Evolutionary conservation across 805 yeast species (phyloP), one percentile per base, ranked within the genome.

Genomic region (Sporopachydermia lactativora): DNA sequence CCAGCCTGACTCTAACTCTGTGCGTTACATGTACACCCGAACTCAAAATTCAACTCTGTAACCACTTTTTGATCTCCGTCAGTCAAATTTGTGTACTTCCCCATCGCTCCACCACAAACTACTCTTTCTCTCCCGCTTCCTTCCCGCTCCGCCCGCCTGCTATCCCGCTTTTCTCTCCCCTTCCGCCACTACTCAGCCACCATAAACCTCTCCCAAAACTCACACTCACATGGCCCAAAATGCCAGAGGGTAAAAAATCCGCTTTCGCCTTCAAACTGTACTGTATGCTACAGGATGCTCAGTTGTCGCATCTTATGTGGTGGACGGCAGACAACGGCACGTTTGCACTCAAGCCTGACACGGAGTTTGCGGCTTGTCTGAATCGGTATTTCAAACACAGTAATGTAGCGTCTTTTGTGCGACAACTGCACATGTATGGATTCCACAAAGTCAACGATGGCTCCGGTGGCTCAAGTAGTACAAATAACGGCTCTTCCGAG

Each of bases 401-500:
- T 3, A 81, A 81, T 52, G 77, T 80, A 24, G 84, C 88, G 1
- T 73, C 81, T 38, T 81, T 81, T 57, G 82, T 81, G 3, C 70
- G 92, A 34, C 92, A 81, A 51, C 60, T 81, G 41, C 83, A 81
- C 57, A 78, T 81, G 82, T 81, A 81, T 52, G 89, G 89, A 0
- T 81, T 81, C 53, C 88, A 80, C 54, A 81, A 81, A 54, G 81
- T 81, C 4, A 65, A 65, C 45, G 78, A 72, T 43, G 3, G 43
- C 28, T 28, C 41, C 45, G 78, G 72, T 43, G 3, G 43, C 28
- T 28, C 41, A 3, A 38, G 45, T 17, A 43, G 45, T 15, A 41
- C 46, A 1, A 40, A 43, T 35, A 40, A 42, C 17, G 37, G 15
- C 17, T 18, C 19, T 4, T 17, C 18, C 6, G 18, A 36, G 5